Conservation (phyloP, 768 basidiomycete genomes). For the Gymnopilus dilepis region DNA sequence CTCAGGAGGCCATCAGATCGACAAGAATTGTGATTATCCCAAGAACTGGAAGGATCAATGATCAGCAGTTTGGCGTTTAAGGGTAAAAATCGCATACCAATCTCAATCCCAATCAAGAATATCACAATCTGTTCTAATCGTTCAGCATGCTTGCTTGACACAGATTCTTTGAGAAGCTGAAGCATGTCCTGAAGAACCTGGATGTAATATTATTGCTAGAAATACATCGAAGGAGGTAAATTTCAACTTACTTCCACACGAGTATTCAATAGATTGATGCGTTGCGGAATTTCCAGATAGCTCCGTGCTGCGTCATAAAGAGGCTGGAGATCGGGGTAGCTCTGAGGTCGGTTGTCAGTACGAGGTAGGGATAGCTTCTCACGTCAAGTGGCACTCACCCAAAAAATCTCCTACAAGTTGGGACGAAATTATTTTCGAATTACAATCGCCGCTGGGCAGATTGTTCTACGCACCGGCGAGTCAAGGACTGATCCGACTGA, state of each 20-base stretch:
- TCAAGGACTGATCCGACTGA: slow-evolving; percentile 97
- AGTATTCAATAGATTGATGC: slow-evolving; percentile 91
- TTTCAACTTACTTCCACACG: slow-evolving; percentile 78
- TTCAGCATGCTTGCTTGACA: slow-evolving; percentile 89
- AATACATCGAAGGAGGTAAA: neutral
- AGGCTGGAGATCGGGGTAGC: slow-evolving; percentile 93
- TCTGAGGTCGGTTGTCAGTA: slow-evolving; percentile 48
- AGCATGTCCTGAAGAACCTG: slow-evolving; percentile 98
- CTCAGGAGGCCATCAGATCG: slow-evolving; percentile 61
- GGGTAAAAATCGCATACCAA: slow-evolving; percentile 51
- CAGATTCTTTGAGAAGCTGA: slow-evolving; percentile 92
- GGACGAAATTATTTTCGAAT: slow-evolving; percentile 14
- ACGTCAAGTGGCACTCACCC: slow-evolving; percentile 57
- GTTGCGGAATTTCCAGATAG: slow-evolving; percentile 94
- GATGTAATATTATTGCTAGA: slow-evolving; percentile 5
- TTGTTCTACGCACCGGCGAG: slow-evolving; percentile 72
- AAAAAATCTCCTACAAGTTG: slow-evolving; percentile 81
- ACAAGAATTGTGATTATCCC: slow-evolving; percentile 92
- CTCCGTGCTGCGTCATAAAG: slow-evolving; percentile 92
- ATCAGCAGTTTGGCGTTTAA: neutral
- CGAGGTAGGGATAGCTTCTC: slow-evolving; percentile 1
- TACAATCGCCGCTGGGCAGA: slow-evolving; percentile 6
- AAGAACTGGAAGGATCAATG: slow-evolving; percentile 58
- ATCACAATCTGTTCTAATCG: slow-evolving; percentile 94
- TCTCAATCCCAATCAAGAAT: slow-evolving; percentile 87